These are phyloP conservation scores for Cymbidium sinense DNA, from an alignment of 106 monocot species.

Conservation along the genomic window DNA sequence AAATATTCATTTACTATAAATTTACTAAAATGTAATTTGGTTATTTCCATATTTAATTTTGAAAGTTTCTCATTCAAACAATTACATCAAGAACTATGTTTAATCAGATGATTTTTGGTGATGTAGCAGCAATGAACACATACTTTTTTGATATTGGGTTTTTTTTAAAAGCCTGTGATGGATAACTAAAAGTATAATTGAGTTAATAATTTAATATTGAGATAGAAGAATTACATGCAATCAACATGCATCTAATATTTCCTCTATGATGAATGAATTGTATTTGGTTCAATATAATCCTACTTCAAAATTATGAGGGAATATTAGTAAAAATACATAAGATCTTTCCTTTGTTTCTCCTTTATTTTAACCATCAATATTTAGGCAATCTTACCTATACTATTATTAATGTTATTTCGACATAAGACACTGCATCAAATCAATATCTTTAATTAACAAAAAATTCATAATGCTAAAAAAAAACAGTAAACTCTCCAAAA, in stretches of 20 bases:
- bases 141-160: neutral
- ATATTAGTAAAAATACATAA: neutral
- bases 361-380: no score
- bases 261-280: neutral
- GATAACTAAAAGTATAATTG: neutral
- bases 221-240: neutral
- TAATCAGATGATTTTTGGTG: no score
- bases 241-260: neutral
- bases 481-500: neutral
- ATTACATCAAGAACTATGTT: no score
- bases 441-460: neutral
- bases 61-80: no score
- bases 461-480: neutral
- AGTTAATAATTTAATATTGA: no score
- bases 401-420: neutral
- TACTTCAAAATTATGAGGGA: neutral
- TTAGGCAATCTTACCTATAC: neutral
- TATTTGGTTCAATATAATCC: neutral
- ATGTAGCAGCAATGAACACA: no score
- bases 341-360: neutral
- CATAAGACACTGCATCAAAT: neutral
- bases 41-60: no score
- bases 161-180: neutral
- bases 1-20: no score
- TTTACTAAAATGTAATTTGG: no score